Conservation (phyloP, 2,329 filamentous ascomycete genomes). For the Penicillium janthinellum region DNA sequence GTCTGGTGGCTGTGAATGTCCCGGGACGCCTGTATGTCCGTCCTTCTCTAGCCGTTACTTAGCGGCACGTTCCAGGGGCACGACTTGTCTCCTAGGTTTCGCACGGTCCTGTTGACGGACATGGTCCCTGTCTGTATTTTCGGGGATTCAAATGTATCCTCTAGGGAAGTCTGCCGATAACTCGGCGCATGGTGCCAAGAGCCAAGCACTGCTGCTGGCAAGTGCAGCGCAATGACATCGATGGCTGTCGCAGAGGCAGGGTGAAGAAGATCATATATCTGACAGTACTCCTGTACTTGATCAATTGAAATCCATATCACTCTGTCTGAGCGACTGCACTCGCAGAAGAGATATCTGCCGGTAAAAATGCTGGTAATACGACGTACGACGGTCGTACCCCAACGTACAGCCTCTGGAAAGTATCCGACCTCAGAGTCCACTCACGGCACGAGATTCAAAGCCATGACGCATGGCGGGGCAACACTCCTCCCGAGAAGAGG, state of each 20-base stretch:
- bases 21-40: neutral
- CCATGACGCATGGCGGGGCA: constrained; percentile 30
- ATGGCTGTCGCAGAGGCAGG: neutral
- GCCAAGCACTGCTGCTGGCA: constrained; percentile 1
- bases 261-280: neutral
- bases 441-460: constrained; percentile 4
- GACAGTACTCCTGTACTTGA: neutral
- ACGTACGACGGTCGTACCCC: constrained; percentile 15
- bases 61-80: neutral
- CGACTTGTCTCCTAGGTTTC: neutral
- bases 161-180: constrained; percentile 1
- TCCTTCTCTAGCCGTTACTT: neutral
- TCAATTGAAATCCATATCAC: neutral
- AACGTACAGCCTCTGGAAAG: neutral
- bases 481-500: neutral
- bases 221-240: constrained; percentile 9
- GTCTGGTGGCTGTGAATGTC: neutral
- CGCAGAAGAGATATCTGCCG: neutral
- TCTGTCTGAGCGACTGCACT: neutral
- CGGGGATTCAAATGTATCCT: neutral
- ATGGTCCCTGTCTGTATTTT: neutral
- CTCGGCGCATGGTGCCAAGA: neutral
- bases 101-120: neutral
- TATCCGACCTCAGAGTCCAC: constrained; percentile 6
- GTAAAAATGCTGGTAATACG: constrained; percentile 15